Percentiles rank a stretch among this genome's conserved stretches.
Conservation (phyloP, 495 filamentous ascomycete species). For the Bacidia gigantensis region DNA sequence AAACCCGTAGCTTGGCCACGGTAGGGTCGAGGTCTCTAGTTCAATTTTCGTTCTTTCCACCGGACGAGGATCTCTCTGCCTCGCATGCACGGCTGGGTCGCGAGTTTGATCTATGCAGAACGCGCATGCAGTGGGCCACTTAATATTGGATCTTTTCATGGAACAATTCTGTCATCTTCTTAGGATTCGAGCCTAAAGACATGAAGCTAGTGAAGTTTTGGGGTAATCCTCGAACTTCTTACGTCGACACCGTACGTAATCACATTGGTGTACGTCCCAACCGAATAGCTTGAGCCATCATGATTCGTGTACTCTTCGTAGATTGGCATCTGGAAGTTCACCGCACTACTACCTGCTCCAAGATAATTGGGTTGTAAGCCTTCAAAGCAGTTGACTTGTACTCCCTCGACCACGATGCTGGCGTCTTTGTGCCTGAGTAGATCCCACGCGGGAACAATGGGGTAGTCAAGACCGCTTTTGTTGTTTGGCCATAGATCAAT, state of each 20-base stretch:
- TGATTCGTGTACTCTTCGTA: not conserved
- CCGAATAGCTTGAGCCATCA: not conserved
- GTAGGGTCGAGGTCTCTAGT: not conserved
- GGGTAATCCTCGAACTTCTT: not conserved
- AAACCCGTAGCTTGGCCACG: not conserved
- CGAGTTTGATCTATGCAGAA: no score
- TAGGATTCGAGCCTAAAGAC: no score
- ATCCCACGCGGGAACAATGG: not conserved
- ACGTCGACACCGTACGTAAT: not conserved
- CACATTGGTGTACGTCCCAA: not conserved
- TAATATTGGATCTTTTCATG: no score
- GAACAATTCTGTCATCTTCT: no score
- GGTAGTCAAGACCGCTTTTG: not conserved
- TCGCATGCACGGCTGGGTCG: no score
- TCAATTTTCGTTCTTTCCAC: no score
- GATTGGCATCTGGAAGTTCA: not conserved
- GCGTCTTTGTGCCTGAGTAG: not conserved
- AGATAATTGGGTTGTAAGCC: not conserved
- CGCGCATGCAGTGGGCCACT: no score
- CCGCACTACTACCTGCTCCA: not conserved
- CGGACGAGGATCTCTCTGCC: no score
- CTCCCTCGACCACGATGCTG: not conserved
- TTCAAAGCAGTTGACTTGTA: not conserved
- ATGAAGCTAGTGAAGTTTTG: not conserved
- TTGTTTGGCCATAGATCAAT: not conserved